These are phyloP conservation scores for Aureobasidium uvarum DNA, from an alignment of 2,329 filamentous ascomycete genomes.

Conservation along the genomic window DNA sequence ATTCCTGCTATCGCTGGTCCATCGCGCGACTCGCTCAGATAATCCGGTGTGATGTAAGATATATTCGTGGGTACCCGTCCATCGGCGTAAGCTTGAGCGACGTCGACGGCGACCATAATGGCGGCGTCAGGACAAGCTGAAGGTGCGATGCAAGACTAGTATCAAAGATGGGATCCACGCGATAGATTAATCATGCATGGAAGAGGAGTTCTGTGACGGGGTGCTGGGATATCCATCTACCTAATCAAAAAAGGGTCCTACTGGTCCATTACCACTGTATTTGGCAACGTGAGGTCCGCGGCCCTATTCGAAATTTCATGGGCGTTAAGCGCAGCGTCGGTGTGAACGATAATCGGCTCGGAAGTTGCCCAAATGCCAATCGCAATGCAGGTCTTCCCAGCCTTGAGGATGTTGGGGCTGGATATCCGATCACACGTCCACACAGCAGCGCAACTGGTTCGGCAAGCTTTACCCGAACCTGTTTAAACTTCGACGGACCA, in stretches of 20 bases:
- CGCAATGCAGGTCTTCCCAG: background rate
- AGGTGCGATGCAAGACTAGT: background rate
- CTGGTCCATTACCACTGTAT: background rate
- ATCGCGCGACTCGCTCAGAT: slow-evolving; percentile 43
- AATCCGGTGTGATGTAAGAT: slow-evolving; percentile 38
- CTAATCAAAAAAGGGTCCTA: background rate
- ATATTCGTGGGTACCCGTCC: slow-evolving; percentile 42
- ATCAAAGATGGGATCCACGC: background rate
- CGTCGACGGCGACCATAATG: slow-evolving; percentile 20
- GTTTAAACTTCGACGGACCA: slow-evolving; percentile 9
- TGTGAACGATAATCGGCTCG: background rate
- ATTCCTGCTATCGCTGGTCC: slow-evolving; percentile 44
- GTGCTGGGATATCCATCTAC: background rate
- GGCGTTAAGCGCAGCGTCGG: background rate
- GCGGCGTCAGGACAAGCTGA: background rate
- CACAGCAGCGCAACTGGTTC: background rate
- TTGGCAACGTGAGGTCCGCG: background rate
- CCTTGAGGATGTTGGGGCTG: background rate
- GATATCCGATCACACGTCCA: background rate
- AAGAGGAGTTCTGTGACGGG: background rate
- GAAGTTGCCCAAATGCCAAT: too few species aligned
- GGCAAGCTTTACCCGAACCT: background rate
- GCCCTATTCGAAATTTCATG: background rate
- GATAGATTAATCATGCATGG: slow-evolving; percentile 8
- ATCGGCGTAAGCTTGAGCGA: slow-evolving; percentile 17